These are phyloP conservation scores for Vanilla planifolia DNA, from an alignment of 106 monocot genomes.

Conservation along the genomic window DNA sequence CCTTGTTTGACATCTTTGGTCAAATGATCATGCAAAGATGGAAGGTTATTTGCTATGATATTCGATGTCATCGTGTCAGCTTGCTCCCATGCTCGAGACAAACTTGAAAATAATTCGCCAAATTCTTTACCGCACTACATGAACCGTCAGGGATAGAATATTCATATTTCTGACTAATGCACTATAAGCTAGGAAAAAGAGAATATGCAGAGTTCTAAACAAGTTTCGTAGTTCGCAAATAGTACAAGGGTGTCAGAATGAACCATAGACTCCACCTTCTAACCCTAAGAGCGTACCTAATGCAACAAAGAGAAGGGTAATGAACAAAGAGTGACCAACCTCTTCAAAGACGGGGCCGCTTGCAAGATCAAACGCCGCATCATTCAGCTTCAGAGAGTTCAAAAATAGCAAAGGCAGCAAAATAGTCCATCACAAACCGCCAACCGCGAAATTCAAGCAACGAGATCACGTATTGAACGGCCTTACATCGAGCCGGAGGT, in stretches of 20 bases:
- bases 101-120: conserved; percentile 49
- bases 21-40: conserved; percentile 37
- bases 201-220: too few species aligned
- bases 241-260: too few species aligned
- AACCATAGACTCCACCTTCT: background rate
- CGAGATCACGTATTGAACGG: background rate
- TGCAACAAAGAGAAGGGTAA: background rate
- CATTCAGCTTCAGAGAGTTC: conserved; percentile 48
- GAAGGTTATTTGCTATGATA: conserved; percentile 34
- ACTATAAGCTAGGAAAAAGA: background rate
- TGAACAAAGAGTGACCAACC: conserved; percentile 27
- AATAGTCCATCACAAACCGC: conserved; percentile 9
- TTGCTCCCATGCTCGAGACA: conserved; percentile 61
- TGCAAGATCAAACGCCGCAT: conserved; percentile 90
- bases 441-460: background rate
- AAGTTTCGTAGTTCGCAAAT: too few species aligned
- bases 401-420: background rate
- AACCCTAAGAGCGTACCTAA: background rate
- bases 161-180: background rate
- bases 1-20: conserved; percentile 44
- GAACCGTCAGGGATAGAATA: background rate
- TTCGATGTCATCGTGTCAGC: conserved; percentile 58
- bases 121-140: conserved; percentile 59
- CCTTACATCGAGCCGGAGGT: conserved; percentile 87
- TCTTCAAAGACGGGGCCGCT: conserved; percentile 84